These are phyloP conservation scores for Aspergillus melleus DNA, from an alignment of 2,329 filamentous ascomycete species.

Conservation along the genomic window DNA sequence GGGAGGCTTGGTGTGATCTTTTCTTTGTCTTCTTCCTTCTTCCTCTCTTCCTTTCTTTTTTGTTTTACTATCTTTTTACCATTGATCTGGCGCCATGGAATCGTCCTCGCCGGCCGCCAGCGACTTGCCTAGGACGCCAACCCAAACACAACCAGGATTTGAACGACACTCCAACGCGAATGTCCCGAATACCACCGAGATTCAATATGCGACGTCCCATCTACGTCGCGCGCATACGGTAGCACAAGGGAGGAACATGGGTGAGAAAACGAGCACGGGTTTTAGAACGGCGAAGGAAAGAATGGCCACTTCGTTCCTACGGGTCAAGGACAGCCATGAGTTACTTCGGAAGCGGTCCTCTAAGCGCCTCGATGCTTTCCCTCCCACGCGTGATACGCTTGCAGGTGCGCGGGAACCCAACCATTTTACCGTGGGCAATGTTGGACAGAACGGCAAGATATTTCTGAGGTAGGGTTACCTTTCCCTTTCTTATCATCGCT, in stretches of 20 bases:
- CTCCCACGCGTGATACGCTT: conserved; percentile 56
- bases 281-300: conserved; percentile 34
- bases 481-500: background rate
- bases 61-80: too few species aligned
- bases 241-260: conserved; percentile 32
- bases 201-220: conserved; percentile 23
- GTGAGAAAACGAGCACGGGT: conserved; percentile 29
- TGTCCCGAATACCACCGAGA: conserved; percentile 13
- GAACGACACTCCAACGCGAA: conserved; percentile 17
- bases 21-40: background rate
- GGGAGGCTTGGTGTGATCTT: conserved; percentile 1
- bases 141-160: conserved; percentile 12
- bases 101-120: conserved; percentile 5
- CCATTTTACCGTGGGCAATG: conserved; percentile 77
- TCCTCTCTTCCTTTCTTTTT: too few species aligned
- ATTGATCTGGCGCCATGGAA: conserved; percentile 12
- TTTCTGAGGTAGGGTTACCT: conserved; percentile 67
- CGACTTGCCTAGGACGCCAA: conserved; percentile 10
- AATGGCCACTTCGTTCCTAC: conserved; percentile 37
- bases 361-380: conserved; percentile 49
- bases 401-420: conserved; percentile 65
- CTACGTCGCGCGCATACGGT: conserved; percentile 42
- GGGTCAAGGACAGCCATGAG: conserved; percentile 56
- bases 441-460: conserved; percentile 79
- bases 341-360: conserved; percentile 41